phyloP scores from a whole-genome alignment of 352 stramenopile species.

The Phytophthora niederhauseri region DNA sequence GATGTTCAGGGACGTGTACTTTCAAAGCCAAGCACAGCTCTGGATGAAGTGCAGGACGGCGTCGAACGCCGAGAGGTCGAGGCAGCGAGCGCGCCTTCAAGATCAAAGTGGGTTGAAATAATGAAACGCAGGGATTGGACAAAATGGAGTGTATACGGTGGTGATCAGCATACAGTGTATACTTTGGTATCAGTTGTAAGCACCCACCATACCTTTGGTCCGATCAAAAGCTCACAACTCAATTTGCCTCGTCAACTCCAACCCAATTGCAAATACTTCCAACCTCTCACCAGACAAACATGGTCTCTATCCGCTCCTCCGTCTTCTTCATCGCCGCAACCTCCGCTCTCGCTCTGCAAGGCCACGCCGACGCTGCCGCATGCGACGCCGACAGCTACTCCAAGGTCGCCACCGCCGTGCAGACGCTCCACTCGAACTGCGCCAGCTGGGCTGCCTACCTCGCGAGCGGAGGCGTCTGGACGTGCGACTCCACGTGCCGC shows the following conservation, averaged over 20 bases:
- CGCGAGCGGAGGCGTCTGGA: slow-evolving; percentile 20
- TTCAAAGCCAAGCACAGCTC: too few species aligned
- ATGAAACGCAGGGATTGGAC: not conserved
- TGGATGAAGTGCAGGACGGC: slow-evolving; percentile 15
- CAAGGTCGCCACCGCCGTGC: slow-evolving; percentile 3
- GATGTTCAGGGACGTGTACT: too few species aligned
- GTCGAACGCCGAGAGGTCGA: slow-evolving; percentile 27
- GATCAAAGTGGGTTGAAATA: not conserved
- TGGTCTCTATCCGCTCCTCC: not conserved
- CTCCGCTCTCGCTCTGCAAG: slow-evolving; percentile 3
- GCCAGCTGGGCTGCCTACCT: slow-evolving; percentile 22
- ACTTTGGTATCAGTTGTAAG: not conserved
- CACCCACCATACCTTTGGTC: too few species aligned
- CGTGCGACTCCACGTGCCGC: slow-evolving; percentile 19
- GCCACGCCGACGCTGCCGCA: not conserved
- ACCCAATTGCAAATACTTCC: not conserved
- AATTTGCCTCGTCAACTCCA: not conserved
- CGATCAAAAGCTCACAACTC: not conserved
- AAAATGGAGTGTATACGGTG: not conserved
- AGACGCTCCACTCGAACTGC: slow-evolving; percentile 10
- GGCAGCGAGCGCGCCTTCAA: slow-evolving; percentile 9
- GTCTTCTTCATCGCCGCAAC: not conserved
- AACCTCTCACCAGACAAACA: not conserved
- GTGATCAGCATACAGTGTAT: not conserved
- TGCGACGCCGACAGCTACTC: slow-evolving; percentile 11